Base-by-base conservation (phyloP, 192 early-diverging fungal species). In the Backusella liffmaniae region DNA sequence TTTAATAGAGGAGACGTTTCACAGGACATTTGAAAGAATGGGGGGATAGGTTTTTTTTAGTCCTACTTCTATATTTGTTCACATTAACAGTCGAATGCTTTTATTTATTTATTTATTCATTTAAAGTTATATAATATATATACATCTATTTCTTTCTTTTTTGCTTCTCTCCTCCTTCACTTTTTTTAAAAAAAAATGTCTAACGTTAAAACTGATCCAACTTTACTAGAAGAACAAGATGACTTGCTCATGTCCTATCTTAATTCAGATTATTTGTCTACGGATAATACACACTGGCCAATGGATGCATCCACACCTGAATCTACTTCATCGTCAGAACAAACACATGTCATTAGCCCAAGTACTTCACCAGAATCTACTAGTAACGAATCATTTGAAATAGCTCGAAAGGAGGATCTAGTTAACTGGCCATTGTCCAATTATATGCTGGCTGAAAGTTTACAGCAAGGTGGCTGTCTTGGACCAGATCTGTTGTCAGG, bases 161-260 rank as follows among this genome's bases (percentile, higher is more conserved):
- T 37, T 68, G 32, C 15, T 35, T 35, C 35, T 7, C 18, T 37
- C 34, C 35, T 3, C 36, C 4, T 23, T 36, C 67, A 37, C 6
- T 3, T 13, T 26, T 32, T 32, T 32, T 3, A 32, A 32, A 32
- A 32, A n/a, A 42, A 69, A 12, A 32, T 49, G 39, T 44, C 44
- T 16, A 30, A 16, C 34, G 29, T 71, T 30, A 71, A 71, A 44
- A 23, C 42, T 30, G 70, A 71, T 8, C 70, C 70, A 49, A 44
- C 23, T 44, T 10, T 37, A 69, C 12, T 44, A 32, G 72, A 76
- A 44, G 79, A 80, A 23, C 75, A 72, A 32, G 79, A 80, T 13
- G 79, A 80, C 49, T 32, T 80, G 10, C 34, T 80, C 44, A 67
- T 77, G 39, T 80, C 79, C 9, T 80, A 77, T 69, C 51, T 80